Evolutionary conservation across 192 early-diverging fungal species (phyloP).

Genomic region (Oehlia diaphana): DNA sequence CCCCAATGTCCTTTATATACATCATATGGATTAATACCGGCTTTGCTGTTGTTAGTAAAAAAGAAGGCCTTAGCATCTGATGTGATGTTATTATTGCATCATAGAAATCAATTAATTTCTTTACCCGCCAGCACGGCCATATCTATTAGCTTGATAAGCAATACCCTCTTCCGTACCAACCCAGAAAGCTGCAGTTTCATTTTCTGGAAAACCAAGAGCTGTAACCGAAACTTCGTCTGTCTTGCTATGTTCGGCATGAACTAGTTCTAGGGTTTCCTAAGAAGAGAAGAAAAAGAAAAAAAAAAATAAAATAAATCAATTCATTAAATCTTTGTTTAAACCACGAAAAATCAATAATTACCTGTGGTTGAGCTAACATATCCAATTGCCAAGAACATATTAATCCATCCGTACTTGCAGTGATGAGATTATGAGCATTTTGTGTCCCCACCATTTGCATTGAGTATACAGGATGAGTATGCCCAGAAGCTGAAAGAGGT

Average conservation of each 20-base stretch:
- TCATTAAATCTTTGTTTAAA: not conserved
- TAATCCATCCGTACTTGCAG: conserved; percentile 93
- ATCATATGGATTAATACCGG: conserved; percentile 88
- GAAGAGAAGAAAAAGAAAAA: not conserved
- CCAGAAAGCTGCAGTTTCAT: conserved; percentile 91
- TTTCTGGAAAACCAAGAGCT: conserved; percentile 84
- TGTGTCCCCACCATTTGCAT: conserved; percentile 90
- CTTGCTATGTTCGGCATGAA: conserved; percentile 70
- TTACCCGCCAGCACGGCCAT: conserved; percentile 90
- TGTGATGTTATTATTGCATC: not conserved
- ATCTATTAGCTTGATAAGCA: conserved; percentile 93
- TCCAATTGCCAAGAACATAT: conserved; percentile 97
- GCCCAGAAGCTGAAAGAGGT: conserved; percentile 87
- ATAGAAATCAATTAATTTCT: not conserved
- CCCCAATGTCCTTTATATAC: conserved; percentile 87
- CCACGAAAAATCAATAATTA: conserved; percentile 5
- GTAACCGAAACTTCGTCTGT: conserved; percentile 96
- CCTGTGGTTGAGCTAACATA: conserved; percentile 95
- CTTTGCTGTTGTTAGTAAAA: conserved; percentile 63
- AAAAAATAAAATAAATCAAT: no score
- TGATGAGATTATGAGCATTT: conserved; percentile 92
- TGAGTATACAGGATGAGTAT: conserved; percentile 95
- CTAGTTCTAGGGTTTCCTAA: conserved; percentile 77
- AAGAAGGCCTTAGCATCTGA: not conserved
- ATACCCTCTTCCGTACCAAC: conserved; percentile 96